These are phyloP conservation scores for Umbelopsis ramanniana DNA, from an alignment of 192 early-diverging fungal species.

Conservation along the genomic window DNA sequence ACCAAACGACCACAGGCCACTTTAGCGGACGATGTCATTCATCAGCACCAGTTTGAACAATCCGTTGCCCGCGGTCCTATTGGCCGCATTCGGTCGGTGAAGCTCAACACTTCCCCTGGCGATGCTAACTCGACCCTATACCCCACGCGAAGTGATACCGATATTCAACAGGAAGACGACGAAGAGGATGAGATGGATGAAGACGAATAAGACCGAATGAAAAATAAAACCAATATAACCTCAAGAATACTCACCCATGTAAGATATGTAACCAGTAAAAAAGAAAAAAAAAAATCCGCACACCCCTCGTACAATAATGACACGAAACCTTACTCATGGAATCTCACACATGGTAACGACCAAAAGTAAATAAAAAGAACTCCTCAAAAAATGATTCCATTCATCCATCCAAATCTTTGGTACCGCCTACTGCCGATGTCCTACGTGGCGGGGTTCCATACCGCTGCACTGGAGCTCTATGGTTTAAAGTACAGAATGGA, in stretches of 20 bases:
- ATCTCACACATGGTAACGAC: too few species aligned
- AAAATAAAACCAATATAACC: not conserved
- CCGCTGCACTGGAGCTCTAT: too few species aligned
- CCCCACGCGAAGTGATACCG: not conserved
- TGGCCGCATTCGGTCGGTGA: conserved; percentile 4
- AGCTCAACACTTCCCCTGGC: not conserved
- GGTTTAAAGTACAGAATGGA: too few species aligned
- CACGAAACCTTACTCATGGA: too few species aligned
- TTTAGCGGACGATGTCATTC: conserved; percentile 1
- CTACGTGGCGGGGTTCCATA: too few species aligned
- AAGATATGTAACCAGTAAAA: conserved; percentile 3
- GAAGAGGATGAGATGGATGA: conserved; percentile 11
- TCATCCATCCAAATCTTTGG: too few species aligned
- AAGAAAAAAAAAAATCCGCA: too few species aligned
- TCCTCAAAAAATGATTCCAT: too few species aligned
- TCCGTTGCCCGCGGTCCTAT: conserved; percentile 13
- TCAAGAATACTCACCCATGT: not conserved
- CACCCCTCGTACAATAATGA: too few species aligned
- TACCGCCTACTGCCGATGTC: too few species aligned
- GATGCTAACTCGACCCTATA: not conserved
- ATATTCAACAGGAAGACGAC: not conserved
- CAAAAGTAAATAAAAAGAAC: too few species aligned
- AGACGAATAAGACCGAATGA: not conserved
- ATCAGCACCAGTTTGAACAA: conserved; percentile 16
- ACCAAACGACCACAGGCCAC: conserved; percentile 12